Conservation (phyloP, 2,329 filamentous ascomycete species). For the Colletotrichum tamarilloi region DNA sequence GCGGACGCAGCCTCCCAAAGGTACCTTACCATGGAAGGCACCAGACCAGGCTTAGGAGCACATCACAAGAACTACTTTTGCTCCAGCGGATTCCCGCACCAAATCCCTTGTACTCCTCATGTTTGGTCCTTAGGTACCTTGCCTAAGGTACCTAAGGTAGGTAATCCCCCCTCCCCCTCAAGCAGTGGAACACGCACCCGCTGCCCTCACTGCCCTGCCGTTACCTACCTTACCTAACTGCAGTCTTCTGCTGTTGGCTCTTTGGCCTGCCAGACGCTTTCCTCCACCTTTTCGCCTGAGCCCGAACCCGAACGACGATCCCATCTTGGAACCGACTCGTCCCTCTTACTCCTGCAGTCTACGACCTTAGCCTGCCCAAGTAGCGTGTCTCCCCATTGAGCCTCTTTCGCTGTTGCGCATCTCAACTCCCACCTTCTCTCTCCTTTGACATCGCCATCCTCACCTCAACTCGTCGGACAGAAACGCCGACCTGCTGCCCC, state of each 20-base stretch:
- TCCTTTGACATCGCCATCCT: not conserved
- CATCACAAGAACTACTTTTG: not conserved
- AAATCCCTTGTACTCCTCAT: not conserved
- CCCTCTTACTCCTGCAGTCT: slow-evolving; percentile 25
- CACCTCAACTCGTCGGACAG: slow-evolving; percentile 1
- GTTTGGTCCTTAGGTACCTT: not conserved
- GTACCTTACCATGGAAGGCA: not conserved
- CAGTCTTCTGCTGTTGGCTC: not conserved
- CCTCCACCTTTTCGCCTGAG: slow-evolving; percentile 30
- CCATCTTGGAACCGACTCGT: slow-evolving; percentile 30
- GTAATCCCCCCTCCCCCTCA: not conserved
- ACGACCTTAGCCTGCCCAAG: slow-evolving; percentile 2
- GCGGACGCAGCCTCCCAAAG: not conserved
- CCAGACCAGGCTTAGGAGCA: not conserved
- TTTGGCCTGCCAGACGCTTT: slow-evolving; percentile 9
- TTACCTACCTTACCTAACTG: not conserved
- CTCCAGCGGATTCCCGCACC: not conserved
- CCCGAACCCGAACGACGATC: slow-evolving; percentile 33
- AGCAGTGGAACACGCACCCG: not conserved
- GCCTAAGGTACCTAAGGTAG: no score
- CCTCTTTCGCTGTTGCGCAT: slow-evolving; percentile 11
- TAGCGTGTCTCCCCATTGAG: slow-evolving; percentile 23
- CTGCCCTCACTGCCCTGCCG: not conserved
- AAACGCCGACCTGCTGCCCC: not conserved
- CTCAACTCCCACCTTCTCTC: slow-evolving; percentile 1